Base-by-base conservation (phyloP, 2,329 filamentous ascomycete genomes). In the Botrytis medusae region DNA sequence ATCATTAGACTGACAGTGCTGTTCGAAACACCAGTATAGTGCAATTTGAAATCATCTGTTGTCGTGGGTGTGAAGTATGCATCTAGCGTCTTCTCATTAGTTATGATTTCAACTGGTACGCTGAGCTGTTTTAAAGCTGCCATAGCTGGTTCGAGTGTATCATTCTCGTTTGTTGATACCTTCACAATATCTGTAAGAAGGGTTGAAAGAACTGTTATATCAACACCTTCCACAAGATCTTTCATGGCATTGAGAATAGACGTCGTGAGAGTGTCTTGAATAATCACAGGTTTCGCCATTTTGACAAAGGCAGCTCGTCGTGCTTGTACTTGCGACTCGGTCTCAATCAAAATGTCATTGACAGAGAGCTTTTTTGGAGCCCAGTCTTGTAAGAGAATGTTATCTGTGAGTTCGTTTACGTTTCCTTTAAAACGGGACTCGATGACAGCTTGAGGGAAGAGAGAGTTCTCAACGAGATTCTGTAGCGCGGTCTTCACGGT, bases 351-450 rank as follows among this genome's bases (percentile, higher is more conserved):
- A 42, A 42, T 42, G 20, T 62, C 34, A 20, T 62, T 14, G 0
- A 2, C 34, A 40, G 34, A 1, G 0, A 62, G 25, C 37, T 62
- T 1, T 25, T 6, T 20, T 40, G 59, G 20, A 7, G 59, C 59
- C 59, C 59, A 61, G 22, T 61, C 22, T n/a, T 61, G 20, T 22
- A 61, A 25, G 3, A 61, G 22, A 6, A 61, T n/a, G 4, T 40
- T 8, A 8, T 3, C 3, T 61, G 34, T 16, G 14, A 18, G 32
- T 1, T 0, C 2, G 2, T 40, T 6, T 12, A 2, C 0, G 32
- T 25, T 40, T 10, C 20, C 40, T 10, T 61, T 10, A 4, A 61
- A 40, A 25, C 59, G 59, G 4, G 59, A 61, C 59, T 40, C 0
- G 34, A 61, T 61, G 34, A 61, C 34, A n/a, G 12, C 12, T n/a